These are phyloP conservation scores for Pseudoneurospora amorphoporcata DNA, from an alignment of 495 filamentous ascomycete genomes.

Conservation along the genomic window DNA sequence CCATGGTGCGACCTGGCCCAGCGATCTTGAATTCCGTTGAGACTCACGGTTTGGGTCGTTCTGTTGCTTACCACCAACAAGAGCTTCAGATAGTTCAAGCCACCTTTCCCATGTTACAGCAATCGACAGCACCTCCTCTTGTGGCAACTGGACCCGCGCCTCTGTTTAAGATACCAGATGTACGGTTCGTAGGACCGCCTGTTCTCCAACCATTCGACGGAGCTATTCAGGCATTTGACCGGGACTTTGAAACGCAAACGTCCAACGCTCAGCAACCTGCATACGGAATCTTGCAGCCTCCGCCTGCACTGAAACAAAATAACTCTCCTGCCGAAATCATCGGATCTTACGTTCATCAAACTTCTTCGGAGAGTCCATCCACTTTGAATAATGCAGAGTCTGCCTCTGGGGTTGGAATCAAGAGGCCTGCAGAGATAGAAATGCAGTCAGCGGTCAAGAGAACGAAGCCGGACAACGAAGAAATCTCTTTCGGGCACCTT, in stretches of 20 bases:
- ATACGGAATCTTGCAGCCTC: neutral
- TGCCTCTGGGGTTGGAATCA: neutral
- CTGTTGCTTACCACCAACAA: neutral
- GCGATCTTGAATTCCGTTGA: neutral
- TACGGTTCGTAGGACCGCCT: neutral
- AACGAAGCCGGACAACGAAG: neutral
- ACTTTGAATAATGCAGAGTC: neutral
- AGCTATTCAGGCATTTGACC: neutral
- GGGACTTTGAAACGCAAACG: neutral
- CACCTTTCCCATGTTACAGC: neutral
- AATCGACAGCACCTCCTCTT: neutral
- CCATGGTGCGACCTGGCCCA: neutral
- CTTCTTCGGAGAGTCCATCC: neutral
- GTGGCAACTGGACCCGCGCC: neutral
- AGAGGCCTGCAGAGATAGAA: neutral
- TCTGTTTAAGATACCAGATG: neutral
- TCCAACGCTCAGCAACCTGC: neutral
- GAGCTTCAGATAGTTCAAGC: neutral
- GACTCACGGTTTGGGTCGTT: neutral
- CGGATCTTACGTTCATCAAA: neutral
- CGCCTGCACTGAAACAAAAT: neutral
- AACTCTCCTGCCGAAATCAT: neutral
- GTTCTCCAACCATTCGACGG: neutral
- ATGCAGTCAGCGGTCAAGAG: neutral
- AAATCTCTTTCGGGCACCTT: constrained; percentile 3